phyloP scores from a whole-genome alignment of 768 basidiomycete species.

The Galerina marginata region DNA sequence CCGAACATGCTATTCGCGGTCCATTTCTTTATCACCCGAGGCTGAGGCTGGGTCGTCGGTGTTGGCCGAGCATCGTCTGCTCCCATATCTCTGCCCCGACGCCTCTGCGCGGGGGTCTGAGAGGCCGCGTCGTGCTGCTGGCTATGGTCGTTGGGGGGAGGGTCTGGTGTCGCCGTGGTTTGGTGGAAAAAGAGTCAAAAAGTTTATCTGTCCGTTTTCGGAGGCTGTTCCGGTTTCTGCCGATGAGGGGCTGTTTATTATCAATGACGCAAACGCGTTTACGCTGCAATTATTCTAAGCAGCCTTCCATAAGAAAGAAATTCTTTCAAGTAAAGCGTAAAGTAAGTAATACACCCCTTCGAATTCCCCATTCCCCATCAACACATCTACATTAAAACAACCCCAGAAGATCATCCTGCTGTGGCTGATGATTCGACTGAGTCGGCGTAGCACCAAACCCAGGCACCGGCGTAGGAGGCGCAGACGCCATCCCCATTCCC shows the following conservation, averaged over 20 bases:
- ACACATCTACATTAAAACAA: constrained; percentile 44
- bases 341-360: no score
- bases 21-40: constrained; percentile 54
- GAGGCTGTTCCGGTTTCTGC: no score
- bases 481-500: constrained; percentile 1
- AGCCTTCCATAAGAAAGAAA: no score
- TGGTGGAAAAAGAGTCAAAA: neutral
- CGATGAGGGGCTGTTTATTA: no score
- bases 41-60: constrained; percentile 7
- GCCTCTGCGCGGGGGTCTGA: constrained; percentile 57
- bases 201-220: no score
- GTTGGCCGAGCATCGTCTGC: constrained; percentile 36
- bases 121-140: constrained; percentile 26
- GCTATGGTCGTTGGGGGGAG: constrained; percentile 14
- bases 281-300: no score
- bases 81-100: constrained; percentile 70
- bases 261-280: no score
- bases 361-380: no score
- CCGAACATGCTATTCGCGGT: constrained; percentile 84
- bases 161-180: constrained; percentile 18
- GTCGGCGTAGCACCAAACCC: constrained; percentile 11
- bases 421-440: constrained; percentile 30
- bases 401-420: constrained; percentile 56
- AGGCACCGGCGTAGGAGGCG: constrained; percentile 11
- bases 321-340: no score